A percentile compares a stretch with the other conserved stretches of the same genome.
Evolutionary conservation across 352 stramenopile species (phyloP).

Genomic region (Lagenidium sp.): DNA sequence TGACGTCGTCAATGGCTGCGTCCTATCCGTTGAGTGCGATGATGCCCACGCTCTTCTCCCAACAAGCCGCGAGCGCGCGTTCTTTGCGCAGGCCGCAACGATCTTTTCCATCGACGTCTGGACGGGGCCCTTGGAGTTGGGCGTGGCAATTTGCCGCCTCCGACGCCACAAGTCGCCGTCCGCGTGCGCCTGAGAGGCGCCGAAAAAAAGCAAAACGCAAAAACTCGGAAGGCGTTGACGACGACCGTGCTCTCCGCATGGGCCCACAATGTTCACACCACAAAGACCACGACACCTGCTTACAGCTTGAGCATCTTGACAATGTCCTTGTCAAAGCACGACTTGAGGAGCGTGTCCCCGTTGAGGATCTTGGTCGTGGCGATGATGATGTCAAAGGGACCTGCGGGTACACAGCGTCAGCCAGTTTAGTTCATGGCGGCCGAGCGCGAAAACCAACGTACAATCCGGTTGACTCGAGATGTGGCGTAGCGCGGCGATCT

Average conservation of each 20-base stretch:
- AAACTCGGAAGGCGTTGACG: background rate
- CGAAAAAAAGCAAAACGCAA: background rate
- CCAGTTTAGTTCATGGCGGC: too few species aligned
- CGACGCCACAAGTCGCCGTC: background rate
- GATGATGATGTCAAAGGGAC: constrained; percentile 89
- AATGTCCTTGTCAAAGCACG: constrained; percentile 80
- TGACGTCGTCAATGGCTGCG: too few species aligned
- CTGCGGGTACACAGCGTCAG: constrained; percentile 14
- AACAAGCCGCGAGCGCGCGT: constrained; percentile 26
- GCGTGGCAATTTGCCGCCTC: constrained; percentile 11
- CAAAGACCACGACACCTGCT: background rate
- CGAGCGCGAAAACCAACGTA: constrained; percentile 37
- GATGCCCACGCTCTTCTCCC: too few species aligned
- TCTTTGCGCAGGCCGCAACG: constrained; percentile 26
- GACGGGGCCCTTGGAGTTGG: constrained; percentile 8
- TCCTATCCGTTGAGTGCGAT: too few species aligned
- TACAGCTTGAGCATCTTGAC: constrained; percentile 66
- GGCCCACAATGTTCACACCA: too few species aligned
- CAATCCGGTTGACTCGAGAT: constrained; percentile 89
- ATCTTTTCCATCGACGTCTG: constrained; percentile 33
- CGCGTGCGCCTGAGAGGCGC: too few species aligned
- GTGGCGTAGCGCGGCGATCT: constrained; percentile 94
- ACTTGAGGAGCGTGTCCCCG: constrained; percentile 78
- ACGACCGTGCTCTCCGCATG: background rate
- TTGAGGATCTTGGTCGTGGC: constrained; percentile 92